Evolutionary conservation across 345 rosid genomes (phyloP), one percentile per base, ranked within the genome.

Genomic region (Combretum micranthum): DNA sequence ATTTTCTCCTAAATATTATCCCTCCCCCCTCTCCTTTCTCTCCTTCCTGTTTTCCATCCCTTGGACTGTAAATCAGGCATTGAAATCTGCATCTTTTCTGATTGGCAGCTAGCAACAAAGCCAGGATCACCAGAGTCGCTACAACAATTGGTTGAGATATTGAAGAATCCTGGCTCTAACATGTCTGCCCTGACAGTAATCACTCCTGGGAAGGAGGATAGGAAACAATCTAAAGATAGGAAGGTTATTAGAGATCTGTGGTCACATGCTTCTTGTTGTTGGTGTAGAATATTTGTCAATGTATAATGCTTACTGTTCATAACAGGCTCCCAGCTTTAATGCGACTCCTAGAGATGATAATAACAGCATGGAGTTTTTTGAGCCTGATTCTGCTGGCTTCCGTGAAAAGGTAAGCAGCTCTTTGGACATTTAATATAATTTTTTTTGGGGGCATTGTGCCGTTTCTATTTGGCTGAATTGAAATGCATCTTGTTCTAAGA

Each of bases 51-150:
- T 47, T 77, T 32, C 39, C 39, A 32, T 32, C 9, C 39, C 39
- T 7, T 7, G 6, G 3, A 25, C 6, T 32, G 9, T 9, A 32
- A 5, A 32, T 4, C 39, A 7, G 39, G 9, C 9, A 32, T 32
- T 32, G 39, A 5, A 32, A 32, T 32, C 7, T 32, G 39, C 9
- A 32, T 5, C 9, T 32, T 1, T 32, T 32, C 39, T 32, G 39
- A 32, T 32, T 32, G 39, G 72, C 73, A 93, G 99, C 77, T 87
- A 72, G 83, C 88, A n/a, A 57, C 85, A 61, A 89, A 85, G 73
- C 75, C 96, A 63, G 97, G 94, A 62, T 79, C 94, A 57, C 70
- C 80, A 0, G 99, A 87, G 71, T 82, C 94, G 51, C 63, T 93
- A 63, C 96, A 81, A 69, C 91, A 85, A 52, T 69, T 93, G 68